Evolutionary conservation across 176 grass and related monocot genomes (phyloP).

Genomic region (Calamus simplicifolius): DNA sequence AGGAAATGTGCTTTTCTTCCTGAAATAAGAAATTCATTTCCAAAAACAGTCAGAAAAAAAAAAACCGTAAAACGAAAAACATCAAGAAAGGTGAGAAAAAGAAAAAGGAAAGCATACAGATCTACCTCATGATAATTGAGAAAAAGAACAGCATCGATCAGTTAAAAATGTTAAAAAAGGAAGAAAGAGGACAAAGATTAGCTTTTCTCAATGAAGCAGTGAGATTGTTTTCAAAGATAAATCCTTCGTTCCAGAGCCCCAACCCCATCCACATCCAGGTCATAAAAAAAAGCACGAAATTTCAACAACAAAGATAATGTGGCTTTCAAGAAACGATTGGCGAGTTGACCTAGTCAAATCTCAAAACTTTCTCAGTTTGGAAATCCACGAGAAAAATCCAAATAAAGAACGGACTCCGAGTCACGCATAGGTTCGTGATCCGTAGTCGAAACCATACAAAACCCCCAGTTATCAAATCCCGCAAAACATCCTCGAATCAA

Average conservation of each 20-base stretch:
- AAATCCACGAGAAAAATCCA: slow-evolving; percentile 10
- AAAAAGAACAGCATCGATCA: neutral
- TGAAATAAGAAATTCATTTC: slow-evolving; percentile 11
- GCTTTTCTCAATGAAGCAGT: slow-evolving; percentile 1
- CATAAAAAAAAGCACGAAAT: neutral
- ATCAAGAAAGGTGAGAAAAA: neutral
- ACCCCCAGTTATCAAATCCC: neutral
- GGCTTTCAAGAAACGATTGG: slow-evolving; percentile 20
- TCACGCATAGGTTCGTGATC: slow-evolving; percentile 24
- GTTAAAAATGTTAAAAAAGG: neutral
- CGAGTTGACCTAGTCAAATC: slow-evolving; percentile 33
- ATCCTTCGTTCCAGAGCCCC: neutral
- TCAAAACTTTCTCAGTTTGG: neutral
- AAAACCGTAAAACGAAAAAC: neutral
- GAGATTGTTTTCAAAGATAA: neutral
- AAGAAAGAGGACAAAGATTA: slow-evolving; percentile 13
- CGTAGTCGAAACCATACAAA: slow-evolving; percentile 2
- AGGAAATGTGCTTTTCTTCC: slow-evolving; percentile 17
- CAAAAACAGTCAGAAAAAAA: slow-evolving; percentile 3
- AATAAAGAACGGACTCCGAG: slow-evolving; percentile 16
- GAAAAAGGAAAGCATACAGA: slow-evolving; percentile 6
- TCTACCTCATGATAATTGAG: slow-evolving; percentile 13
- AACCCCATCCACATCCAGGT: neutral
- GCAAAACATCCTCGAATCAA: neutral
- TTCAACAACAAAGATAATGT: slow-evolving; percentile 13